Percentiles rank a stretch among this genome's conserved stretches.
These are phyloP conservation scores for Leccinum imitatum DNA, from an alignment of 768 basidiomycete genomes.

Conservation along the genomic window DNA sequence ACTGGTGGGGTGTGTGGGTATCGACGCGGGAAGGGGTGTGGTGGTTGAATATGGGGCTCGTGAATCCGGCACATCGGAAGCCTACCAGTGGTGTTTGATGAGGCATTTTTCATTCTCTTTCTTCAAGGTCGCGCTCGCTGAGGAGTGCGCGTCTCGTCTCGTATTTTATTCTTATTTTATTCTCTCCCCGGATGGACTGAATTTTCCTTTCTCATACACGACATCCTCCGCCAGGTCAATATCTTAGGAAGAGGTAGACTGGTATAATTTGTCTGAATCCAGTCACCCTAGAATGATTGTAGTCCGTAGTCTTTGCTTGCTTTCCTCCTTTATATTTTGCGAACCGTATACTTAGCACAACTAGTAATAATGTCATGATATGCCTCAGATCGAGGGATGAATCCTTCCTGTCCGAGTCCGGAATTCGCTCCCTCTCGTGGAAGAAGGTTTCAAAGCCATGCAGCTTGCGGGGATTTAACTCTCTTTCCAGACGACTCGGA, in stretches of 20 bases:
- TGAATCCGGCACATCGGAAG: conserved; percentile 21
- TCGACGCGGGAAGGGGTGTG: conserved; percentile 37
- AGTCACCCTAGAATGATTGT: neutral
- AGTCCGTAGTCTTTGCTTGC: neutral
- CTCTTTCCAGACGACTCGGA: neutral
- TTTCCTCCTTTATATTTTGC: neutral
- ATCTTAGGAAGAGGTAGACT: neutral
- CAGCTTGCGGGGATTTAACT: no score
- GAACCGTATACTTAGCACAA: neutral
- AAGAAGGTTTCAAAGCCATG: no score
- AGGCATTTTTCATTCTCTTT: neutral
- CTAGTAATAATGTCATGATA: neutral
- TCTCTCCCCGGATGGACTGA: neutral
- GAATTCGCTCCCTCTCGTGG: no score
- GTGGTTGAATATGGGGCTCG: conserved; percentile 47
- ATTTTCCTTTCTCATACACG: neutral
- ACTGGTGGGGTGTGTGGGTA: conserved; percentile 44
- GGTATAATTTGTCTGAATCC: neutral
- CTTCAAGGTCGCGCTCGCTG: neutral
- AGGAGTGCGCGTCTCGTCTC: neutral
- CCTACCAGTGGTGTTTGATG: neutral
- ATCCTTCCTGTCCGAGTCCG: no score
- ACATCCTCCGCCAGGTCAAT: neutral
- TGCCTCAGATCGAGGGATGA: no score
- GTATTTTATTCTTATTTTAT: neutral